Base-by-base conservation (phyloP, 2,329 filamentous ascomycete species). In the Anthostomella pinea region DNA sequence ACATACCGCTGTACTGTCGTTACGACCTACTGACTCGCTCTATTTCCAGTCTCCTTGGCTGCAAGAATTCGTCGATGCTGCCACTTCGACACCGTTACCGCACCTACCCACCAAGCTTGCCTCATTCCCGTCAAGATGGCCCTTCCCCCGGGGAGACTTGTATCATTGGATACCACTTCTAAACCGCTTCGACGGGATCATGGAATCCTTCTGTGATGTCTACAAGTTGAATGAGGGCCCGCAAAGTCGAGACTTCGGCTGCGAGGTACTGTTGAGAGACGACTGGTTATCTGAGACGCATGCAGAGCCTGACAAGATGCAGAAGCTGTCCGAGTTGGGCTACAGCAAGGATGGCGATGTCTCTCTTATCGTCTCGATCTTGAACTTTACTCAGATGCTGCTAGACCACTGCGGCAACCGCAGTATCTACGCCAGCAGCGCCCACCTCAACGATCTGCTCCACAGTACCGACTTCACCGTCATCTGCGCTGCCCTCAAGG, bases 151-250 rank as follows among this genome's bases (percentile, higher is more conserved):
- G 61, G 94, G 93, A 43, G 93, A 98, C 62, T 72, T 97, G 19
- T 97, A 97, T 61, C 91, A 98, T 71, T 98, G 94, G 94, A 96
- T 98, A 50, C 83, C 87, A 18, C 76, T 95, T 16, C 69, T 98
- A 42, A 95, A 98, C 63, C 83, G 89, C 39, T 97, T 98, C 64
- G 93, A 98, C 64, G 79, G 78, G 56, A 81, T 97, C 47, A 70
- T 98, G 25, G 87, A 95, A 53, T 72, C 79, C 24, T 89, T 95
- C 60, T 88, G 83, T 62, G 73, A 78, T 38, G 82, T 80, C 48
- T 98, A 98, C 67, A 80, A 80, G 44, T 72, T 98, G 38, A 79
- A 80, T 43, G 76, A 84, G 40, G 88, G 87, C 1, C 88, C 89
- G 2, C 94, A 98, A 64, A 78, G 72, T 30, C 77, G 81, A 50